Percentiles rank a stretch among this genome's conserved stretches.
Conservation (phyloP, 768 basidiomycete species). For the Lenzites betulinus region DNA sequence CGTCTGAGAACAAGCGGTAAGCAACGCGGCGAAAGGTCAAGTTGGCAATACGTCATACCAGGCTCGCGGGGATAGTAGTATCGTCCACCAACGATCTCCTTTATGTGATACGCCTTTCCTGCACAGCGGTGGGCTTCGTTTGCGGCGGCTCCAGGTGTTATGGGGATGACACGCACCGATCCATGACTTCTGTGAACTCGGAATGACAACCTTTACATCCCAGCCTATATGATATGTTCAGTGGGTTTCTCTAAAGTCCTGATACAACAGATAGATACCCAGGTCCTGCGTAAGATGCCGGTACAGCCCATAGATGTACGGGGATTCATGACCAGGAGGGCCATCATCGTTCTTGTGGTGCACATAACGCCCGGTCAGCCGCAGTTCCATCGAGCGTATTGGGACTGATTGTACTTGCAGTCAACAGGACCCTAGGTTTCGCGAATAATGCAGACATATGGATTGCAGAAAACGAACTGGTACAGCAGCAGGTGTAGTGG, state of each 20-base stretch:
- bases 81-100: constrained; percentile 64
- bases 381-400: background rate
- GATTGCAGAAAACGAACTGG: background rate
- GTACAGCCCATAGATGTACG: constrained; percentile 75
- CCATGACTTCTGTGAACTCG: constrained; percentile 85
- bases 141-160: background rate
- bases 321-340: constrained; percentile 71
- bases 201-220: constrained; percentile 80
- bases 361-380: background rate
- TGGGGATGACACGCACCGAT: constrained; percentile 54
- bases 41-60: constrained; percentile 34
- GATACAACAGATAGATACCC: constrained; percentile 43
- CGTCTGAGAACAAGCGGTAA: constrained; percentile 41
- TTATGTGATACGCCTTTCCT: constrained; percentile 85
- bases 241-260: background rate
- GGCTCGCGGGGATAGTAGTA: constrained; percentile 77
- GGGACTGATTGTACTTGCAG: constrained; percentile 37
- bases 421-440: constrained; percentile 41
- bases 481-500: background rate
- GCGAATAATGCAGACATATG: background rate
- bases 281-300: constrained; percentile 57
- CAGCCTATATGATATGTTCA: constrained; percentile 49
- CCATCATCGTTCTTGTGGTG: constrained; percentile 76
- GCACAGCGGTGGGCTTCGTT: background rate
- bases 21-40: background rate